Evolutionary conservation across 2,329 filamentous ascomycete genomes (phyloP), one percentile per base, ranked within the genome.

Genomic region (Didymella arachidicola): DNA sequence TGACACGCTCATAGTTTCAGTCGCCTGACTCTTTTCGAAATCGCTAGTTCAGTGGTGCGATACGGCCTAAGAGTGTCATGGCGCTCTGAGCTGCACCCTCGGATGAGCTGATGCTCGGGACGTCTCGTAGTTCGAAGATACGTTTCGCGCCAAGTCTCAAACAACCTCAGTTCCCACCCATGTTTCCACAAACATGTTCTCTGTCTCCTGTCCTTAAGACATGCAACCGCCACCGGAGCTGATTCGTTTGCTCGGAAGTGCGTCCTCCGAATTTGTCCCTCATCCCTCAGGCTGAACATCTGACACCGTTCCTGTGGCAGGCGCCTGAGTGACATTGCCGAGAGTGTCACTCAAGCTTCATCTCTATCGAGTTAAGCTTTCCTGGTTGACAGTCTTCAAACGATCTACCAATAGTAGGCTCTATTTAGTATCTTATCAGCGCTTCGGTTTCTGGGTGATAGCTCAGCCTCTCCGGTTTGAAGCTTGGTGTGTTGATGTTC

Each of bases 121-220:
- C 38, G 57, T 59, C 46, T 45, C 51, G 41, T n/a, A 34, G 30
- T 44, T 48, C 41, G 30, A 42, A 12, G 22, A 29, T 7, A 32
- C n/a, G 57, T 60, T 60, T 60, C 44, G 50, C 52, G 52, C 47
- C 52, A 55, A 55, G 52, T 52, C 47, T 19, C 32, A 48, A 52
- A 48, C 47, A 56, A 43, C 57, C 50, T 14, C 42, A 22, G 46
- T 59, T 59, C 34, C 46, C 46, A 55, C 51, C 19, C 14, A 29
- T 18, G 26, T 18, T 30, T 54, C 36, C 46, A 52, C 47, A 52
- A 60, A 52, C 57, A 48, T 48, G 38, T 38, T 47, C 27, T 32
- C 14, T 30, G 14, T 29, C 22, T 47, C 27, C 42, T 34, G 3
- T 22, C 14, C 30, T 32, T 5, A 12, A 26, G 27, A 27, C 19